Percentiles rank a stretch among this genome's conserved stretches.
Evolutionary conservation across 768 basidiomycete species (phyloP).

Genomic region (Pleurotus tuoliensis): DNA sequence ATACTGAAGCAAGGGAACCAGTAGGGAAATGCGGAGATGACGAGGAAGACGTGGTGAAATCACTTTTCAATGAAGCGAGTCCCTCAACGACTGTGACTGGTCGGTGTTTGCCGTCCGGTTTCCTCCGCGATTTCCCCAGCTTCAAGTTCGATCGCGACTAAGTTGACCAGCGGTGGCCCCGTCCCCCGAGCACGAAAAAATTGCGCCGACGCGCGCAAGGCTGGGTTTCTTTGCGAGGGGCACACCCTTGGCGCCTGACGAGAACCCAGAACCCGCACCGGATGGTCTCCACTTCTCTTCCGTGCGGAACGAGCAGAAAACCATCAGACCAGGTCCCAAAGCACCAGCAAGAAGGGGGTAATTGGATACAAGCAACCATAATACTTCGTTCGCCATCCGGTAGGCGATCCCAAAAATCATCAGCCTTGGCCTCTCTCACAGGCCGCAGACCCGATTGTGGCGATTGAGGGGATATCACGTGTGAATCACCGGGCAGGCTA

Average conservation of each 20-base stretch:
- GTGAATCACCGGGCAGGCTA: slow-evolving; percentile 13
- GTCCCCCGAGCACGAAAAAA: too few relatives aligned
- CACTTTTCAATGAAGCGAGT: not conserved
- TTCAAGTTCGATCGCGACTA: too few relatives aligned
- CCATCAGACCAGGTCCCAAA: too few relatives aligned
- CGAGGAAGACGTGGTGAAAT: not conserved
- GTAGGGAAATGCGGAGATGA: not conserved
- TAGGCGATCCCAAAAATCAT: not conserved
- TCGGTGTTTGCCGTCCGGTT: slow-evolving; percentile 8
- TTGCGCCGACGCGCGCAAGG: too few relatives aligned
- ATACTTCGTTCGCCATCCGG: not conserved
- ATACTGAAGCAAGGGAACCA: not conserved
- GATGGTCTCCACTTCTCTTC: too few relatives aligned
- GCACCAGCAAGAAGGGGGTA: not conserved
- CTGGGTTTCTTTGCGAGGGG: too few relatives aligned
- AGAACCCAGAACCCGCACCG: too few relatives aligned
- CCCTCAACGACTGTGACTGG: not conserved
- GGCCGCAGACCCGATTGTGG: not conserved
- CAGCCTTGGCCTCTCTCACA: not conserved
- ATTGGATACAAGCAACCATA: not conserved
- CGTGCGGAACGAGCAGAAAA: too few relatives aligned
- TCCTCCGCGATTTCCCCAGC: not conserved
- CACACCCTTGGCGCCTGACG: too few relatives aligned
- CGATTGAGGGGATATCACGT: slow-evolving; percentile 17
- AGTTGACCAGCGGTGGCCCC: too few relatives aligned